A percentile compares a stretch with the other conserved stretches of the same genome.
Evolutionary conservation across 176 grass and related monocot genomes (phyloP).

Genomic region (Juncus effusus): DNA sequence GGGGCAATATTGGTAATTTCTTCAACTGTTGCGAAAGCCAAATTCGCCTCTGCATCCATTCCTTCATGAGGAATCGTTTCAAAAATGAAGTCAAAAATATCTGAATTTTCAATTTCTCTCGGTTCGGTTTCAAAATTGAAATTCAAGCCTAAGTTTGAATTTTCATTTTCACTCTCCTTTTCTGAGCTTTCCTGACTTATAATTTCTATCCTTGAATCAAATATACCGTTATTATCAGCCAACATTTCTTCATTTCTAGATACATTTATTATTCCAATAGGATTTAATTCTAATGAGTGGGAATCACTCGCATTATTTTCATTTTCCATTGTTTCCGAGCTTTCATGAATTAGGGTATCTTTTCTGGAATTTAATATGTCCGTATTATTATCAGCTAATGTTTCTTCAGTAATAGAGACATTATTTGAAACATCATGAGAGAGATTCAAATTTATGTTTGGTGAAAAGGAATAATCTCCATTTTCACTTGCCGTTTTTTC

Average conservation of each 20-base stretch:
- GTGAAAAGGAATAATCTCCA: slow-evolving; percentile 3
- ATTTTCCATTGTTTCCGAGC: neutral
- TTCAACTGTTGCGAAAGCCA: neutral
- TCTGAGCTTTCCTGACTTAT: slow-evolving; percentile 10
- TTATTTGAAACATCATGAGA: neutral
- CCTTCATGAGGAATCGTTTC: neutral
- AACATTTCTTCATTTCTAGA: slow-evolving; percentile 19
- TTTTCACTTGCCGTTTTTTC: slow-evolving; percentile 15
- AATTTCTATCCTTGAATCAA: slow-evolving; percentile 10
- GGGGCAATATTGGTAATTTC: slow-evolving; percentile 7
- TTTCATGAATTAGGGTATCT: neutral
- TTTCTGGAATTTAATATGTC: neutral
- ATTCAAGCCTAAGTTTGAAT: slow-evolving; percentile 2
- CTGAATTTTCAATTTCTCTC: slow-evolving; percentile 6
- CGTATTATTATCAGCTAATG: neutral
- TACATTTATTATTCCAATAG: slow-evolving; percentile 15
- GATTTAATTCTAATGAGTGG: neutral
- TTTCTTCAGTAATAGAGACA: too few species aligned
- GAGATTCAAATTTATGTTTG: neutral
- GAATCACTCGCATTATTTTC: slow-evolving; percentile 4
- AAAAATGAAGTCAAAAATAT: neutral
- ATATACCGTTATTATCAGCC: neutral
- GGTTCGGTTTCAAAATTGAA: neutral
- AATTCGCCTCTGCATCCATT: slow-evolving; percentile 9
- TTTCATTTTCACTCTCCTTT: slow-evolving; percentile 9